phyloP scores from a whole-genome alignment of 2,329 filamentous ascomycete species.

The Didymella keratinophila region DNA sequence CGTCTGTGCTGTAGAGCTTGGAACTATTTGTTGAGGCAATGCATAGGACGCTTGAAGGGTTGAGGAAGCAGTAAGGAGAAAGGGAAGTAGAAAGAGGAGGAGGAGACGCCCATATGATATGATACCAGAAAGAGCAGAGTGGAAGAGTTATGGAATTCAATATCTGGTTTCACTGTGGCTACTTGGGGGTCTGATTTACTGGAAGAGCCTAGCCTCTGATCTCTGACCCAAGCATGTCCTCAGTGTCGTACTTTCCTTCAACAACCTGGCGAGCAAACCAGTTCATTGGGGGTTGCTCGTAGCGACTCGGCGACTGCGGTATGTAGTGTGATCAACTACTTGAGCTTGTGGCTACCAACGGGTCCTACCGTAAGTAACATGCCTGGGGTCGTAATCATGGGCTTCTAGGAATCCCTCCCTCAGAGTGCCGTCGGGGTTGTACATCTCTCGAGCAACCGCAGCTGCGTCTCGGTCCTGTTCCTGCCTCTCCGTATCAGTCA shows the following conservation, averaged over 20 bases:
- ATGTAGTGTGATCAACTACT: too few relatives aligned
- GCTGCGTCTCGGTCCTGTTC: too few relatives aligned
- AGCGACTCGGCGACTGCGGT: too few relatives aligned
- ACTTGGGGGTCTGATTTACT: too few relatives aligned
- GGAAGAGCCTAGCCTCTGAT: background rate
- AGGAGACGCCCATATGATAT: background rate
- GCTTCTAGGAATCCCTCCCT: background rate
- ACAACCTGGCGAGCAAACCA: background rate
- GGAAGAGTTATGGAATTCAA: background rate
- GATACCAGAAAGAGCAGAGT: background rate
- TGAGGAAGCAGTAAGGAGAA: background rate
- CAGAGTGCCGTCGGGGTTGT: background rate
- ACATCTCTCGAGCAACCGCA: too few relatives aligned
- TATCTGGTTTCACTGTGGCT: too few relatives aligned
- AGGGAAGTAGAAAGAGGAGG: too few relatives aligned
- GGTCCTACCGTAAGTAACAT: too few relatives aligned
- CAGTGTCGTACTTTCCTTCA: background rate
- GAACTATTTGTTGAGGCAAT: constrained; percentile 80
- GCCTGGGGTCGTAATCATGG: too few relatives aligned
- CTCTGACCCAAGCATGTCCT: background rate
- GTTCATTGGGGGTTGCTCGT: too few relatives aligned
- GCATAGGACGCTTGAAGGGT: constrained; percentile 54
- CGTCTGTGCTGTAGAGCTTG: constrained; percentile 76
- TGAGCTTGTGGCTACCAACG: too few relatives aligned
- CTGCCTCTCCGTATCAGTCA: background rate